Conservation (phyloP, 305 asterid species). For the Fraxinus nigra region DNA sequence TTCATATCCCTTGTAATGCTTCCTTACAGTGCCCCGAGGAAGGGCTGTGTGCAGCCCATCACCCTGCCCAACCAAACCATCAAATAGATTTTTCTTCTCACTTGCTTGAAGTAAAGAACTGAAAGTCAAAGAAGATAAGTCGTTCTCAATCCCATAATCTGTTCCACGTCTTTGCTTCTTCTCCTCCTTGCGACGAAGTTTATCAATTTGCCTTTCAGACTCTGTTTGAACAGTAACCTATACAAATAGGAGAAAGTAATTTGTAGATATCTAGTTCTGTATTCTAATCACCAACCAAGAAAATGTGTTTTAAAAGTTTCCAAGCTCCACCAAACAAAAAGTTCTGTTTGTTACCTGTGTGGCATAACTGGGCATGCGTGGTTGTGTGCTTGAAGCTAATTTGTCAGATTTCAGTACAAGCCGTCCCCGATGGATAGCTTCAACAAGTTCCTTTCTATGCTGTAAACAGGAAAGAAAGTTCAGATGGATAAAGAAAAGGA, state of each 20-base stretch:
- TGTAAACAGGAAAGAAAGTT: conserved; percentile 35
- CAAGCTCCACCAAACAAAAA: conserved; percentile 13
- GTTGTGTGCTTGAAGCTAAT: conserved; percentile 55
- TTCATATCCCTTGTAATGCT: conserved; percentile 83
- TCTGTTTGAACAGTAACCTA: conserved; percentile 96
- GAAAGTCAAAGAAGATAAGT: conserved; percentile 60
- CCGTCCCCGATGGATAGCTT: conserved; percentile 75
- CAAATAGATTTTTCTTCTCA: conserved; percentile 75
- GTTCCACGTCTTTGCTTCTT: conserved; percentile 78
- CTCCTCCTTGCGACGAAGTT: conserved; percentile 95
- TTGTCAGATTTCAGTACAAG: conserved; percentile 77
- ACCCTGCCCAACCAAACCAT: conserved; percentile 83
- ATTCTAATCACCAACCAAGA: conserved; percentile 20
- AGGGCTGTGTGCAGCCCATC: conserved; percentile 77
- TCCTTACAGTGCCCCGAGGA: conserved; percentile 84
- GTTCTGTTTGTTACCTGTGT: conserved; percentile 64
- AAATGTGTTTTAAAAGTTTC: neutral
- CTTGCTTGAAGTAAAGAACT: conserved; percentile 90
- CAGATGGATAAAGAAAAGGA: conserved; percentile 14
- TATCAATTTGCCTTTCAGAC: conserved; percentile 82
- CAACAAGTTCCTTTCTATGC: conserved; percentile 90
- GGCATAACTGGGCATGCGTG: conserved; percentile 87
- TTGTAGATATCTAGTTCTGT: conserved; percentile 14
- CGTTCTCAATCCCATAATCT: conserved; percentile 68
- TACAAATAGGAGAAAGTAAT: conserved; percentile 20